Evolutionary conservation across 208 protist genomes (phyloP), one percentile per base, ranked within the genome.

Genomic region (Herpetomonas tarakana): DNA sequence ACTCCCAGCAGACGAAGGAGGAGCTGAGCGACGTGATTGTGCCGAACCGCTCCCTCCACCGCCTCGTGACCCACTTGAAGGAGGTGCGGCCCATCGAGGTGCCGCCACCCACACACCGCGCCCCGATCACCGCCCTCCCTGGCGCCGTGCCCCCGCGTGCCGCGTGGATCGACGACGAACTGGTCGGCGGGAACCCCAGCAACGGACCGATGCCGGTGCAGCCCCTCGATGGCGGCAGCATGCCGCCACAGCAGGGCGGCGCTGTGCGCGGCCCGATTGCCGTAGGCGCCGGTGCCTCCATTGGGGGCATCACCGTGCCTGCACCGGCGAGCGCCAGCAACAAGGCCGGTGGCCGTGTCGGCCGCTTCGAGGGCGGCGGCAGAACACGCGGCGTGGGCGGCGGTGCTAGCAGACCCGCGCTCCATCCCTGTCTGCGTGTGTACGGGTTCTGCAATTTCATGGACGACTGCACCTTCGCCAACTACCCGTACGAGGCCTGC

Each of bases 381-480:
- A 35, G 29, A 11, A 28, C 44, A 21, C 38, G 58, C 58, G 50
- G 35, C 29, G 27, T 22, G 19, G 55, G 47, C 24, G 52, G 38
- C 28, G 19, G 27, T 22, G 64, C 39, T 21, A 45, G 47, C 29
- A 76, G 75, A 35, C 67, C 52, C n/a, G 62, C 47, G 3, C 73
- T 85, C 14, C 88, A 95, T 63, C 88, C 88, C 11, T 95, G 88
- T 59, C 68, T 92, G 56, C 88, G 88, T 46, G 81, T 95, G n/a
- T 95, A 91, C 68, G 85, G 88, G 19, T 76, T 66, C 58, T 95
- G 88, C 76, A 95, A 95, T 74, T 95, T 92, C 64, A 83, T 86
- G 56, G 76, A 86, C 38, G 85, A 92, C 64, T 95, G 88, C 72
- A 81, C 81, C 41, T 95, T 92, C 49, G 88, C 88, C 14, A 75